Conservation (phyloP, 148 eudicot genomes). For the Salicornia ramosissima region DNA sequence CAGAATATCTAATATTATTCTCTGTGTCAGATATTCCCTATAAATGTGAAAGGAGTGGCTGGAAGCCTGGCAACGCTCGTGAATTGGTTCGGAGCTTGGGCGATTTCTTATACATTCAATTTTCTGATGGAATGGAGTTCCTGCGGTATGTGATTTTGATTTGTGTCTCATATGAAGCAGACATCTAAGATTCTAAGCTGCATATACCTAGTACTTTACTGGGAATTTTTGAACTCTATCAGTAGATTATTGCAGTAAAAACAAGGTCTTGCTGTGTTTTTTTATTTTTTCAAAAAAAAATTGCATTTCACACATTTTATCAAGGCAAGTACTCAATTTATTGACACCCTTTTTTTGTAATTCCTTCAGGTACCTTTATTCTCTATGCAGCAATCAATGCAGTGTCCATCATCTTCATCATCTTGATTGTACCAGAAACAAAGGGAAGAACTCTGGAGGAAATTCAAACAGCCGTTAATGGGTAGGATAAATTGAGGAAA, state of each 20-base stretch:
- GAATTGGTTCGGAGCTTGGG: slow-evolving; percentile 94
- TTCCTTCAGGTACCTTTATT: slow-evolving; percentile 61
- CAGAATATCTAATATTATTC: neutral
- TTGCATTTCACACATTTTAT: no score
- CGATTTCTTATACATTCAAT: slow-evolving; percentile 74
- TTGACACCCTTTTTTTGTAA: neutral
- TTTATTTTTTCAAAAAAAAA: neutral
- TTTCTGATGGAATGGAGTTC: slow-evolving; percentile 88
- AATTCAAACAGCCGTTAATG: slow-evolving; percentile 63
- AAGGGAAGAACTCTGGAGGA: slow-evolving; percentile 81
- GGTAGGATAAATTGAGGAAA: slow-evolving; percentile 19
- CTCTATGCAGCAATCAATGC: slow-evolving; percentile 64
- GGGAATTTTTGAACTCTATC: no score
- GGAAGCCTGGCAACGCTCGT: slow-evolving; percentile 91
- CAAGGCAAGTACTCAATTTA: no score
- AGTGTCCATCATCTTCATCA: slow-evolving; percentile 50
- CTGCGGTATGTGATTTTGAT: slow-evolving; percentile 41
- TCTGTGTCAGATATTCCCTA: slow-evolving; percentile 63
- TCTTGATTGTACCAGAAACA: slow-evolving; percentile 78
- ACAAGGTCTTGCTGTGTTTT: neutral
- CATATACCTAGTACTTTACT: no score
- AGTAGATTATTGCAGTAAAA: no score
- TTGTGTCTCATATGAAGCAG: no score
- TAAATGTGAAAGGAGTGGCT: slow-evolving; percentile 82
- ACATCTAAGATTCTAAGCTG: no score